phyloP scores from a whole-genome alignment of 1,284 basidiomycete species.

The Bjerkandera adusta region DNA sequence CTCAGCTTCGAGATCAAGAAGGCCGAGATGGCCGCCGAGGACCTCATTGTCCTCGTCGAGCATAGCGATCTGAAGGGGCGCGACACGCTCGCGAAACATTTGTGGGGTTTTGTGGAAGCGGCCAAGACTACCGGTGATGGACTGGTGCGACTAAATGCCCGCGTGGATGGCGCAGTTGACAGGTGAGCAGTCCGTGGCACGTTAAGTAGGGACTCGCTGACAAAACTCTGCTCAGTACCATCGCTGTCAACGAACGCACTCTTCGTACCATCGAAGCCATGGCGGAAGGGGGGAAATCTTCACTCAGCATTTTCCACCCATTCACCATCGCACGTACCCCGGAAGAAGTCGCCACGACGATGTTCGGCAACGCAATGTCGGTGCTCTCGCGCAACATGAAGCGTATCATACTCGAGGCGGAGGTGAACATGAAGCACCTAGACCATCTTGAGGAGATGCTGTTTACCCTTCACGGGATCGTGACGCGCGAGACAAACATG shows the following conservation, averaged over 20 bases:
- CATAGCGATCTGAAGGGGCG: constrained; percentile 57
- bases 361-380: constrained; percentile 62
- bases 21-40: constrained; percentile 71
- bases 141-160: constrained; percentile 57
- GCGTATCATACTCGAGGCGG: constrained; percentile 61
- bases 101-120: constrained; percentile 53
- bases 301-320: constrained; percentile 42
- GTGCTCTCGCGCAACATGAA: constrained; percentile 50
- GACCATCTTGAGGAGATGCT: constrained; percentile 61
- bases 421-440: constrained; percentile 50
- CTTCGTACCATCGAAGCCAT: constrained; percentile 52
- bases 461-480: constrained; percentile 49
- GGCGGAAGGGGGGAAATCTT: constrained; percentile 32
- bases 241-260: constrained; percentile 70
- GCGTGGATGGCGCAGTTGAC: constrained; percentile 66
- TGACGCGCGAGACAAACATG: constrained; percentile 51
- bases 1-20: constrained; percentile 66
- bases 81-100: constrained; percentile 43
- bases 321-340: constrained; percentile 35
- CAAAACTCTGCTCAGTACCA: too few species aligned
- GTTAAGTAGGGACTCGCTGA: too few species aligned
- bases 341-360: constrained; percentile 43
- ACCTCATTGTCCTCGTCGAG: constrained; percentile 59
- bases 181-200: too few species aligned
- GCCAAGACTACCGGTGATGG: constrained; percentile 57